phyloP scores from a whole-genome alignment of 192 early-diverging fungal species.

The Jimgerdemannia flammicorona region DNA sequence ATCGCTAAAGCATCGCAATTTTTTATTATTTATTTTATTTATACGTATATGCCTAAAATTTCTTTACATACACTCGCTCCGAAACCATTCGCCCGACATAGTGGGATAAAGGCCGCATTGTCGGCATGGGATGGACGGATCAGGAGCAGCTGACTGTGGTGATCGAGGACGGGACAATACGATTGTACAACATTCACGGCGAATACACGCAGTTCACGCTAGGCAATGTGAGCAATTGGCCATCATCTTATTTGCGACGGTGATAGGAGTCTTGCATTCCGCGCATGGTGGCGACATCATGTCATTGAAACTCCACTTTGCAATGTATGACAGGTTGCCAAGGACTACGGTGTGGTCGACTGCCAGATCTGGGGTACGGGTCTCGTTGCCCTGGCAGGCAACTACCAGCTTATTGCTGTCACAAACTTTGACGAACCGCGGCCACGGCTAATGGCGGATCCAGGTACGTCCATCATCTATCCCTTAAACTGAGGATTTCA shows the following conservation, averaged over 20 bases:
- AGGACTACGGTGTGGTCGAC: constrained; percentile 76
- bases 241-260: background rate
- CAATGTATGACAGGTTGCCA: constrained; percentile 58
- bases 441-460: constrained; percentile 71
- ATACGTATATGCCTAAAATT: background rate
- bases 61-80: no score
- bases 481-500: background rate
- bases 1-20: background rate
- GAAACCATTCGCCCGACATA: constrained; percentile 10
- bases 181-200: constrained; percentile 80
- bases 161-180: constrained; percentile 78
- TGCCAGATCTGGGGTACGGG: constrained; percentile 90
- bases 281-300: background rate
- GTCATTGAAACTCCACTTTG: background rate
- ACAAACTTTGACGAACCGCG: constrained; percentile 84
- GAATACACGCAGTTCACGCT: constrained; percentile 76
- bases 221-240: constrained; percentile 53
- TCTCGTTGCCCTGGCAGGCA: constrained; percentile 86
- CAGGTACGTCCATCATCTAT: constrained; percentile 31
- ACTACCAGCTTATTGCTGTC: constrained; percentile 76
- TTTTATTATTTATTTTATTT: background rate
- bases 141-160: constrained; percentile 86
- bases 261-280: background rate
- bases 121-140: constrained; percentile 91
- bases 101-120: constrained; percentile 88